These are phyloP conservation scores for Neofusicoccum kwambonambiense DNA, from an alignment of 2,329 filamentous ascomycete genomes.

Conservation along the genomic window DNA sequence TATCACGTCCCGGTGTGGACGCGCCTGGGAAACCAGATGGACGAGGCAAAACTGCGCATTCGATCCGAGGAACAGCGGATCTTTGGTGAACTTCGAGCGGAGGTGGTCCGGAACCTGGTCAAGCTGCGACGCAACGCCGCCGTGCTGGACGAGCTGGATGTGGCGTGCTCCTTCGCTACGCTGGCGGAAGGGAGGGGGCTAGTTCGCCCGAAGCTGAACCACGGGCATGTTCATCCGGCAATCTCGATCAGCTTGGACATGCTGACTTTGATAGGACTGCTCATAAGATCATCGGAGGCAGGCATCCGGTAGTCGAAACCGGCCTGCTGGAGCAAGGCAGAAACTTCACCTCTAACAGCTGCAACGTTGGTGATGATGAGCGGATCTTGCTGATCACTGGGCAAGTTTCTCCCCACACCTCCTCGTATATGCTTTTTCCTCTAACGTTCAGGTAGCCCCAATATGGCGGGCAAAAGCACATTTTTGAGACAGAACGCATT, in stretches of 20 bases:
- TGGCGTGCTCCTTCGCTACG: conserved; percentile 79
- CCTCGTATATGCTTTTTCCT: neutral
- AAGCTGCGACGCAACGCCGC: conserved; percentile 83
- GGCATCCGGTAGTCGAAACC: conserved; percentile 89
- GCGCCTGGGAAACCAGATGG: conserved; percentile 72
- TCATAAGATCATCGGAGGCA: conserved; percentile 79
- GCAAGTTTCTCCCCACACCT: conserved; percentile 7
- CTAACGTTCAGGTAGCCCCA: conserved; percentile 53
- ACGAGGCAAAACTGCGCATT: conserved; percentile 75
- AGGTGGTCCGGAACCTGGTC: conserved; percentile 78
- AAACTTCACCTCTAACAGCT: conserved; percentile 82
- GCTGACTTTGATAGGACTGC: conserved; percentile 37
- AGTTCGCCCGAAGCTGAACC: conserved; percentile 66
- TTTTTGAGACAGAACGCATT: conserved; percentile 94
- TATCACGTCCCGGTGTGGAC: conserved; percentile 87
- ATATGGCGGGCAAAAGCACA: conserved; percentile 97
- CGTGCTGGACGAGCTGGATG: conserved; percentile 92
- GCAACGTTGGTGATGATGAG: conserved; percentile 73
- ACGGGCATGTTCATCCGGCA: conserved; percentile 26
- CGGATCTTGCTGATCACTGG: conserved; percentile 69
- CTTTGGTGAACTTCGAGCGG: conserved; percentile 69
- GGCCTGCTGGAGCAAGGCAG: conserved; percentile 77
- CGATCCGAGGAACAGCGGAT: conserved; percentile 80
- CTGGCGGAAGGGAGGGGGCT: conserved; percentile 74
- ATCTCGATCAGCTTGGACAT: neutral